phyloP scores from a whole-genome alignment of 2,329 filamentous ascomycete genomes.

The Exophiala lecanii-corni region DNA sequence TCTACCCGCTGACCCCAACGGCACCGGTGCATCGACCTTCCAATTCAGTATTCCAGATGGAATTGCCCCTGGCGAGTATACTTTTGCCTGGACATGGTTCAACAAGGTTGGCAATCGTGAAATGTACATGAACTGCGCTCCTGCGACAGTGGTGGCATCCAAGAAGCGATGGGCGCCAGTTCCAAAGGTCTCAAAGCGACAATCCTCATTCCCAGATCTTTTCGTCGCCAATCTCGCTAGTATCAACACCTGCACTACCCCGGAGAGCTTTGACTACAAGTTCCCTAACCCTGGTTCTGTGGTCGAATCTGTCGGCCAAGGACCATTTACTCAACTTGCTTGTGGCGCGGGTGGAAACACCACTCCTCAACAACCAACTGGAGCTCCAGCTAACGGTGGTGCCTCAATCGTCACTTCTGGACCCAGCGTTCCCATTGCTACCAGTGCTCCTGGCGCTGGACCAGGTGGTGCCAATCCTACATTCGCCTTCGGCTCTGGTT shows the following conservation, averaged over 20 bases:
- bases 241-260: conserved; percentile 51
- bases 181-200: conserved; percentile 24
- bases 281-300: conserved; percentile 65
- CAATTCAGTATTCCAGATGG: conserved; percentile 66
- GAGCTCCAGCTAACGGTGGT: conserved; percentile 8
- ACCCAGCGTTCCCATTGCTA: conserved; percentile 3
- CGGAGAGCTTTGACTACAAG: conserved; percentile 52
- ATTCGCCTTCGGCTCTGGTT: conserved; percentile 1
- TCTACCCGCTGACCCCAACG: conserved; percentile 45
- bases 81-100: conserved; percentile 90
- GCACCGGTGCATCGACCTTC: conserved; percentile 53
- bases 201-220: conserved; percentile 63
- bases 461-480: conserved; percentile 4
- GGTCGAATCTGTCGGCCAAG: conserved; percentile 37
- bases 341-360: conserved; percentile 25
- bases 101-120: conserved; percentile 90
- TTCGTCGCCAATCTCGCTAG: conserved; percentile 64
- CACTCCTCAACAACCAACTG: conserved; percentile 17
- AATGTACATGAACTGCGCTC: conserved; percentile 96
- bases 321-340: conserved; percentile 21
- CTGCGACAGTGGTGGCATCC: conserved; percentile 58
- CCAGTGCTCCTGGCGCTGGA: not conserved
- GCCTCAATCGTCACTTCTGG: conserved; percentile 4
- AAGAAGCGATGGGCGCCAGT: conserved; percentile 36
- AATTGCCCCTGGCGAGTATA: conserved; percentile 70